Evolutionary conservation across 192 early-diverging fungal genomes (phyloP).

Genomic region (Coemansia reversa): DNA sequence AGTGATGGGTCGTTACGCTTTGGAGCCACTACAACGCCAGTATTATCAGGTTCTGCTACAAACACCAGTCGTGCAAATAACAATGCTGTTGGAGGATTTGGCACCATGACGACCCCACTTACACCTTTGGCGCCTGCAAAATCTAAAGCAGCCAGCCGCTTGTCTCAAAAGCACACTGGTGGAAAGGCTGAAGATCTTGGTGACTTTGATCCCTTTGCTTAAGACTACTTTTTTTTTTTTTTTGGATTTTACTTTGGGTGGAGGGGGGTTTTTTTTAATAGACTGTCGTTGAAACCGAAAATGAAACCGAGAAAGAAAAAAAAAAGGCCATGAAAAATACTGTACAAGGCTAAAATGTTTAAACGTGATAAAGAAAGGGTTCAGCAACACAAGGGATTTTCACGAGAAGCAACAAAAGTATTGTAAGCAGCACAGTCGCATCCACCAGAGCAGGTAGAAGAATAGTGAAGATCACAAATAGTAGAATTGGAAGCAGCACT

Average conservation of each 20-base stretch:
- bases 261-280: no score
- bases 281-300: constrained; percentile 7
- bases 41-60: no score
- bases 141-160: not conserved
- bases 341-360: no score
- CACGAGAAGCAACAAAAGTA: constrained; percentile 13
- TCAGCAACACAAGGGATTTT: constrained; percentile 39
- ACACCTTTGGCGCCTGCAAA: not conserved
- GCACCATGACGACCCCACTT: no score
- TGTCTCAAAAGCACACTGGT: constrained; percentile 33
- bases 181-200: constrained; percentile 40
- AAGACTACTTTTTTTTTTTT: not conserved
- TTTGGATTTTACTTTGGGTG: no score
- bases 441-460: constrained; percentile 6
- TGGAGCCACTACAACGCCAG: constrained; percentile 5
- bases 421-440: no score
- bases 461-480: not conserved
- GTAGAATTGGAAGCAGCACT: constrained; percentile 2
- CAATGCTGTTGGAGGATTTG: no score
- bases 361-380: no score
- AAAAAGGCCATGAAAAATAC: no score
- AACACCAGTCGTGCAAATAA: no score
- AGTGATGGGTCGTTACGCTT: constrained; percentile 1
- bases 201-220: constrained; percentile 52
- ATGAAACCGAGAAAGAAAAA: constrained; percentile 1